phyloP scores from a whole-genome alignment of 2,329 filamentous ascomycete genomes.

The Cercospora nicotianae region DNA sequence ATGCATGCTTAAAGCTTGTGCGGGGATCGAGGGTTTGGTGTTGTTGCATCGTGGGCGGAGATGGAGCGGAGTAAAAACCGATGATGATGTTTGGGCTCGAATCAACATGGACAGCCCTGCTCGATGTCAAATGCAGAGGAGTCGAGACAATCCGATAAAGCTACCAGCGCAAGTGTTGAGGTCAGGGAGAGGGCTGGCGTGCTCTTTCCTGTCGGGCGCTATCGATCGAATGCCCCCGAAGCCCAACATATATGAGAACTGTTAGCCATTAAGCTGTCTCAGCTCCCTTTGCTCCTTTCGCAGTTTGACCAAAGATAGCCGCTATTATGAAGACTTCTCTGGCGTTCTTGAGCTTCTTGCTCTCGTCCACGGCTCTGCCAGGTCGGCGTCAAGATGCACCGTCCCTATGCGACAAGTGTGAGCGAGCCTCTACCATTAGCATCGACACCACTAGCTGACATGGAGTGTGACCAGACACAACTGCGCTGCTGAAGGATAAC shows the following conservation, averaged over 20 bases:
- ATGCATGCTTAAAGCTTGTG: constrained; percentile 12
- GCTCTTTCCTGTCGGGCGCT: not conserved
- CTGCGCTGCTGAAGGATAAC: constrained; percentile 58
- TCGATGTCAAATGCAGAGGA: not conserved
- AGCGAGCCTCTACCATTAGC: not conserved
- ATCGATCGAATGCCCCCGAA: not conserved
- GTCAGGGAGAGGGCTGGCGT: not conserved
- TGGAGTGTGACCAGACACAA: constrained; percentile 46
- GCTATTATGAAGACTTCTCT: not conserved
- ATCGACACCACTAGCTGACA: not conserved
- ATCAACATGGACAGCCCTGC: not conserved
- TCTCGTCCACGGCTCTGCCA: not conserved
- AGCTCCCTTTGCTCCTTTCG: not conserved
- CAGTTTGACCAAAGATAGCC: not conserved
- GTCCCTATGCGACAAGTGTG: constrained; percentile 12
- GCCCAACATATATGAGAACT: not conserved
- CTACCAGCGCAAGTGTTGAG: not conserved
- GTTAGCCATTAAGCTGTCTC: not conserved
- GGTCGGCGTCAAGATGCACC: not conserved
- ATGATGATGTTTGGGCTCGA: not conserved
- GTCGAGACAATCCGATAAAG: not conserved
- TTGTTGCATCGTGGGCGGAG: not conserved
- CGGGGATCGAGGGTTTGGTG: not conserved
- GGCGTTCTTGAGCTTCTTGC: constrained; percentile 1
- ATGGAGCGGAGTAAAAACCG: not conserved